These are phyloP conservation scores for Eucalyptus cloeziana DNA, from an alignment of 345 rosid species.

Conservation along the genomic window DNA sequence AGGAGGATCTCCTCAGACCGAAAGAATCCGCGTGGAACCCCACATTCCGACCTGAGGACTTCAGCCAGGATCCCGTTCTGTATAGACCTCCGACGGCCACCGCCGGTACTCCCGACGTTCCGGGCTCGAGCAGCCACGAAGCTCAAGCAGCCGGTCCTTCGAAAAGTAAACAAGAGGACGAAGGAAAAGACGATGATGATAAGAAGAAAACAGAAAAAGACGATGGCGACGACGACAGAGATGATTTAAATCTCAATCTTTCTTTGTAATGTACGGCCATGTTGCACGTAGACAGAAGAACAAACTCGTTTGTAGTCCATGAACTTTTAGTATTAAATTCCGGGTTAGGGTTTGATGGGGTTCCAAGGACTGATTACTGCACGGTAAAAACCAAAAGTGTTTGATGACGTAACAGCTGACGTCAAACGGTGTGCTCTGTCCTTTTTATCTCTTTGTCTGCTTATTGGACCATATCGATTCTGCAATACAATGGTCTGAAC, in stretches of 20 bases:
- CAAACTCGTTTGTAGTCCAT: neutral
- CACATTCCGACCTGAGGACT: slow-evolving; percentile 38
- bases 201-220: neutral
- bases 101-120: neutral
- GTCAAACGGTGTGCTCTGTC: neutral
- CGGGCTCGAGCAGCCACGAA: neutral
- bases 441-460: neutral
- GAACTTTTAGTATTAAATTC: neutral
- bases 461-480: neutral
- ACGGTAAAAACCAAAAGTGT: neutral
- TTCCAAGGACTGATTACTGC: neutral
- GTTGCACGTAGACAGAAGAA: neutral
- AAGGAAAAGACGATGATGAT: neutral
- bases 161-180: neutral
- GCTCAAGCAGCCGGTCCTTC: neutral
- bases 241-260: slow-evolving; percentile 17
- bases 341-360: neutral
- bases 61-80: slow-evolving; percentile 1
- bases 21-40: slow-evolving; percentile 14
- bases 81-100: neutral
- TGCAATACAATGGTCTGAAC: neutral
- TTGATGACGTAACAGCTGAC: neutral
- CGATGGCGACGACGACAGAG: neutral
- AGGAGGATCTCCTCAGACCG: neutral
- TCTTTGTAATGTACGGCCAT: neutral